Evolutionary conservation across 768 basidiomycete genomes (phyloP), one percentile per base, ranked within the genome.

Genomic region (Lyophyllum atratum): DNA sequence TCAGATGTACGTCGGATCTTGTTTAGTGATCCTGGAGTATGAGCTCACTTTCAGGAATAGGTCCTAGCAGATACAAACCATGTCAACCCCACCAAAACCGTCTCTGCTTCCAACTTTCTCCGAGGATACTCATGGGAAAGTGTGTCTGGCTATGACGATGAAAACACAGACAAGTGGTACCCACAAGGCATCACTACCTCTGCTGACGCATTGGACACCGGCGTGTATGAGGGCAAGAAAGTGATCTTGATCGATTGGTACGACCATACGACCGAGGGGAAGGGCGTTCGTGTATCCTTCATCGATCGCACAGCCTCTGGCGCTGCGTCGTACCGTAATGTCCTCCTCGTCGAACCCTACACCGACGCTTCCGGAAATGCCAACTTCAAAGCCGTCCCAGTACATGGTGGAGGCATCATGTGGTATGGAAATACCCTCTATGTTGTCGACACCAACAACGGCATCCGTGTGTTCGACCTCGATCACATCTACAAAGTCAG

Each of bases 141-240:
- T 52, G 59, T 60, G 24, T 25, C 54, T 4, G 59, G 55, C 21
- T 60, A 60, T 28, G 54, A 60, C 24, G 59, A 60, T 22, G 54
- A 42, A 29, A n/a, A 60, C 29, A 60, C 59, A 17, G 44, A 49
- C 17, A 55, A 55, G 51, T 60, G 59, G 59, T 56, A 55, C 21
- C 59, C 59, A n/a, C 59, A 60, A 39, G 59, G 59, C 9, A 60
- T 60, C 29, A 60, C 59, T 4, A 60, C 59, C n/a, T 60, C 59
- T n/a, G 59, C 59, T 10, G 59, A 60, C 40, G 59, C 59, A 26
- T 33, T 60, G 19, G 59, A 60, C 24, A 46, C 47, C 14, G 59
- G 59, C 17, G 21, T 56, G 11, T 60, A 60, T 37, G 48, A 60
- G 44, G 49, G 25, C 11, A 60, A 56, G 51, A 56, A 60, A 40